These are phyloP conservation scores for Stephanodiscus minutulus DNA, from an alignment of 108 stramenopile species.

Conservation along the genomic window DNA sequence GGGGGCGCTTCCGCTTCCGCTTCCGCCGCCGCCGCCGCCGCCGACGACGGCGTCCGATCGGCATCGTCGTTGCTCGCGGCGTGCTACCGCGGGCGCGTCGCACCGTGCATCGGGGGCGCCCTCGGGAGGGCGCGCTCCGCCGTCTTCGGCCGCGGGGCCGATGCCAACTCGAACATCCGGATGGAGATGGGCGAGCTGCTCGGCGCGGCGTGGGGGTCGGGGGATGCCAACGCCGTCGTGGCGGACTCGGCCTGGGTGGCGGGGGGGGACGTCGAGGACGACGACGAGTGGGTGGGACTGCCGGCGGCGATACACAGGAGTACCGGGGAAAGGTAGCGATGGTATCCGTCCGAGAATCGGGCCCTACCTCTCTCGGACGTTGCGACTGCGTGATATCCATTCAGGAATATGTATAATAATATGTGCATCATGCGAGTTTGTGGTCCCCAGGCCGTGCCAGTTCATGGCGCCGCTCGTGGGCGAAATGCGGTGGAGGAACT, in stretches of 20 bases:
- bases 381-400: too few relatives aligned
- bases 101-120: conserved; percentile 11
- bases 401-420: too few relatives aligned
- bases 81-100: background rate
- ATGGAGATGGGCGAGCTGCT: conserved; percentile 31
- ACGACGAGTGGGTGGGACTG: conserved; percentile 58
- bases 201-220: conserved; percentile 41
- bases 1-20: background rate
- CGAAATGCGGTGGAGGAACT: conserved; percentile 65
- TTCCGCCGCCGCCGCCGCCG: too few relatives aligned
- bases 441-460: conserved; percentile 89
- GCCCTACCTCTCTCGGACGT: too few relatives aligned
- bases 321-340: conserved; percentile 4
- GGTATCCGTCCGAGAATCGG: background rate
- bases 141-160: conserved; percentile 56
- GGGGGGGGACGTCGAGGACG: conserved; percentile 37
- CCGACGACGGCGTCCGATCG: background rate
- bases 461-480: conserved; percentile 72
- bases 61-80: conserved; percentile 7
- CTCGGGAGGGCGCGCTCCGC: conserved; percentile 52
- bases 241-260: conserved; percentile 4
- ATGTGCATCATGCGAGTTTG: too few relatives aligned
- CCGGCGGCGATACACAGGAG: conserved; percentile 33
- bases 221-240: background rate
- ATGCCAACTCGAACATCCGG: conserved; percentile 47